Evolutionary conservation across 164 flowering plant genomes (phyloP).

Genomic region (Buxus sempervirens): DNA sequence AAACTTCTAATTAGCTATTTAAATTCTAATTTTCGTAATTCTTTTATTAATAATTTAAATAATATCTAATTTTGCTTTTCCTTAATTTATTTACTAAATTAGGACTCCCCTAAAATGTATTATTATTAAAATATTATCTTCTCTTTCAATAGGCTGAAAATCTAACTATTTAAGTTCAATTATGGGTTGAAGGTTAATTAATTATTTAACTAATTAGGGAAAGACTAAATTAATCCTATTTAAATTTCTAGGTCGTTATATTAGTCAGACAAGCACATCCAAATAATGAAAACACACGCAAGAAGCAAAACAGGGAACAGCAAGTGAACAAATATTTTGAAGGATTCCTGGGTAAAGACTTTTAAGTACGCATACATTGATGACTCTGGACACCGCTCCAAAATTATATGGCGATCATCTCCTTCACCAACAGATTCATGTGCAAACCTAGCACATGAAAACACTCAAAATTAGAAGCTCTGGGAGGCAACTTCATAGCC

Average conservation of each 20-base stretch:
- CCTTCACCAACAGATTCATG: constrained; percentile 98
- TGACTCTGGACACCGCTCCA: constrained; percentile 78
- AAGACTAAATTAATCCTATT: background rate
- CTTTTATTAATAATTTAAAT: no score
- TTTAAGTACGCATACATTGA: constrained; percentile 51
- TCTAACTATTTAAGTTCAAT: no score
- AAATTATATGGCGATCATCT: constrained; percentile 71
- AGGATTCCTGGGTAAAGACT: background rate
- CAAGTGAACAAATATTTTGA: background rate
- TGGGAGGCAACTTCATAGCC: background rate
- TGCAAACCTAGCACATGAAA: constrained; percentile 52
- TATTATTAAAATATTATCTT: no score
- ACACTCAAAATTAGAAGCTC: background rate
- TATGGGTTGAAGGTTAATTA: no score
- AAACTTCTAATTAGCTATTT: no score
- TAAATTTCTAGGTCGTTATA: no score
- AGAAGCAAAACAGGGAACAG: background rate
- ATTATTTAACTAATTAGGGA: no score
- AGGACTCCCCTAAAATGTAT: no score
- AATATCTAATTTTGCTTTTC: no score
- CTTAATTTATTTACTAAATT: no score
- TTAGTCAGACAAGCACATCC: background rate
- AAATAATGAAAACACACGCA: background rate
- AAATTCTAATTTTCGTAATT: no score
- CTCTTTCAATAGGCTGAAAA: no score